Evolutionary conservation across 768 basidiomycete genomes (phyloP).

Genomic region (Lentinula detonsa): DNA sequence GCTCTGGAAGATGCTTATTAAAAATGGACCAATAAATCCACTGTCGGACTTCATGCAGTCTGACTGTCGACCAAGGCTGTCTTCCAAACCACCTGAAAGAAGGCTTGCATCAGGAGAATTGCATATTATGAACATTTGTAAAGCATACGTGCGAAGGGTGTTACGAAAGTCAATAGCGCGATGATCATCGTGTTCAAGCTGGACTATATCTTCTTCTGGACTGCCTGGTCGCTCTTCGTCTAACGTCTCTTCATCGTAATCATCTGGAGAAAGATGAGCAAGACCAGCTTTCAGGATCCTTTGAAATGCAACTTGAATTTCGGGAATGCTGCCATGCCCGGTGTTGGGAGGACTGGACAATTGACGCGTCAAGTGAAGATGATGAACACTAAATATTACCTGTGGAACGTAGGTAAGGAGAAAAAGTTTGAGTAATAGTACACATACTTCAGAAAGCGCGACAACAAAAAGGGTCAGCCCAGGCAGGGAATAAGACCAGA

Average conservation of each 20-base stretch:
- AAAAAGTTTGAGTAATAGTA: neutral
- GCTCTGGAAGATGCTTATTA: constrained; percentile 53
- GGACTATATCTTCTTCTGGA: constrained; percentile 51
- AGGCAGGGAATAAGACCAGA: constrained; percentile 36
- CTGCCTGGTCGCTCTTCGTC: constrained; percentile 46
- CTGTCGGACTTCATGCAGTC: constrained; percentile 50
- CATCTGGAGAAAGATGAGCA: constrained; percentile 43
- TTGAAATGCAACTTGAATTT: constrained; percentile 53
- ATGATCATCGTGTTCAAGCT: constrained; percentile 58
- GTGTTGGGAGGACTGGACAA: constrained; percentile 41
- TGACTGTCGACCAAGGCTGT: constrained; percentile 68
- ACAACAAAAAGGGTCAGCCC: constrained; percentile 35
- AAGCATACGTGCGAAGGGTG: constrained; percentile 48
- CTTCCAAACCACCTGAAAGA: constrained; percentile 58
- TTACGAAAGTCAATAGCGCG: constrained; percentile 72
- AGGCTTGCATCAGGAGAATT: neutral
- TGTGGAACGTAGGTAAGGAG: constrained; percentile 18
- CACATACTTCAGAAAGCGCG: constrained; percentile 54
- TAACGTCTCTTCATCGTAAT: constrained; percentile 50
- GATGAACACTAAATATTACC: constrained; percentile 68
- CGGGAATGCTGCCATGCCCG: constrained; percentile 39
- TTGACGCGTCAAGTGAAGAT: constrained; percentile 41
- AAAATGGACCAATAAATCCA: constrained; percentile 88
- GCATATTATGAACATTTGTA: constrained; percentile 7
- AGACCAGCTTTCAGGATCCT: constrained; percentile 67